A percentile compares a stretch with the other conserved stretches of the same genome.
These are phyloP conservation scores for Pleurostoma richardsiae DNA, from an alignment of 2,329 filamentous ascomycete species.

Conservation along the genomic window DNA sequence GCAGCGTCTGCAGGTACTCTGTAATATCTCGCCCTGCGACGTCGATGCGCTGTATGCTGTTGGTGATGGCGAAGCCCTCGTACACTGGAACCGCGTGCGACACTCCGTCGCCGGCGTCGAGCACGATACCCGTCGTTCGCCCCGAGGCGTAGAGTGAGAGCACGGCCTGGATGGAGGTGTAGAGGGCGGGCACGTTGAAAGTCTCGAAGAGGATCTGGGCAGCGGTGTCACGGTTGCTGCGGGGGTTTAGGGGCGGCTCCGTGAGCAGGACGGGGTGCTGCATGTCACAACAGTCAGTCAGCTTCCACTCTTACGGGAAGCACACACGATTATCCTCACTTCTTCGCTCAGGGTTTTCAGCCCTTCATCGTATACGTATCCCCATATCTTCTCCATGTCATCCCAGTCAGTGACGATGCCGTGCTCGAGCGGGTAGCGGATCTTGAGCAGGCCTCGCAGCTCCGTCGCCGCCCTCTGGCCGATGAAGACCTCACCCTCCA, in stretches of 20 bases:
- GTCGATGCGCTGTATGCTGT: constrained; percentile 91
- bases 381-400: constrained; percentile 99
- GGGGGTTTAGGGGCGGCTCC: constrained; percentile 91
- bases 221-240: constrained; percentile 91
- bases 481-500: constrained; percentile 97
- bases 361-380: constrained; percentile 93
- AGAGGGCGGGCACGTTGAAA: constrained; percentile 94
- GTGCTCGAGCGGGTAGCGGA: constrained; percentile 91
- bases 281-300: constrained; percentile 9
- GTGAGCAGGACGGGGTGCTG: constrained; percentile 94
- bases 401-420: constrained; percentile 99
- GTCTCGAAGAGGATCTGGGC: constrained; percentile 98
- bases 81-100: constrained; percentile 97
- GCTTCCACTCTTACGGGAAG: background rate
- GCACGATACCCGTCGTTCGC: constrained; percentile 89
- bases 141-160: constrained; percentile 94
- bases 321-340: constrained; percentile 39
- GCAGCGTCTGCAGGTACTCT: constrained; percentile 84
- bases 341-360: constrained; percentile 97
- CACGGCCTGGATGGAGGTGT: constrained; percentile 95
- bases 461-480: constrained; percentile 84
- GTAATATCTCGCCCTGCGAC: constrained; percentile 95
- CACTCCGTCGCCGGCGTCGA: constrained; percentile 93
- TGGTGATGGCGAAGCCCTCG: constrained; percentile 95
- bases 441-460: constrained; percentile 88